Evolutionary conservation across 352 stramenopile genomes (phyloP).

Genomic region (Thalassiosira allenii): DNA sequence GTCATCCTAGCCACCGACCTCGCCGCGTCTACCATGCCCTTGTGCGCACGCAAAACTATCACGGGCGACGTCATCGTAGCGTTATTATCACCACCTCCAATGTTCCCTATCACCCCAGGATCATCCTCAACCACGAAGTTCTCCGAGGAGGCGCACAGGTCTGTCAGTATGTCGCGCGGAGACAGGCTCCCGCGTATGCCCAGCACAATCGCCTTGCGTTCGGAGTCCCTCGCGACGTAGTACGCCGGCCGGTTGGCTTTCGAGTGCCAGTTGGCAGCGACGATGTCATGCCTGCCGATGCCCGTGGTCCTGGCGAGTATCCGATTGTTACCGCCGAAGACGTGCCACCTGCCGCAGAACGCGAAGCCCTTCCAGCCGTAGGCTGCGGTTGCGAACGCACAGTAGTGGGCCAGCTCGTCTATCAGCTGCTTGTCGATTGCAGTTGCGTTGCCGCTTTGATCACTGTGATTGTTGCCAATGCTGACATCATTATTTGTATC

Average conservation of each 20-base stretch:
- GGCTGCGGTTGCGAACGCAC: conserved; percentile 63
- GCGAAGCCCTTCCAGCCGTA: conserved; percentile 78
- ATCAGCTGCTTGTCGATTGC: conserved; percentile 52
- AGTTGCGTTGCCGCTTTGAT: conserved; percentile 16
- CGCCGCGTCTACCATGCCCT: conserved; percentile 75
- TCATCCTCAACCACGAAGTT: conserved; percentile 65
- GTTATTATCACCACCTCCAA: conserved; percentile 28
- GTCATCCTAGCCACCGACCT: conserved; percentile 54
- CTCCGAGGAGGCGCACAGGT: conserved; percentile 69
- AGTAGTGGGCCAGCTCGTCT: conserved; percentile 68
- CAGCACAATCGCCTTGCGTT: conserved; percentile 65
- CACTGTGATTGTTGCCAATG: neutral
- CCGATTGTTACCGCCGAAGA: conserved; percentile 53
- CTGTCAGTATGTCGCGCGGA: conserved; percentile 72
- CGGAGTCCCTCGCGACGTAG: conserved; percentile 65
- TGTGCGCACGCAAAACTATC: conserved; percentile 53
- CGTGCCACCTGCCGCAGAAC: conserved; percentile 59
- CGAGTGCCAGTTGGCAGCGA: conserved; percentile 63
- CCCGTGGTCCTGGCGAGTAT: conserved; percentile 58
- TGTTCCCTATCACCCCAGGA: conserved; percentile 32
- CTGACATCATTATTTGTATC: neutral
- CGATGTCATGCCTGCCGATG: conserved; percentile 60
- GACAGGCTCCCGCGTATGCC: conserved; percentile 70
- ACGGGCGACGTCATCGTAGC: neutral
- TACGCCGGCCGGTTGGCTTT: conserved; percentile 66